Percentiles rank a stretch among this genome's conserved stretches.
Conservation (phyloP, 495 filamentous ascomycete genomes). For the Aspergillus taichungensis region DNA sequence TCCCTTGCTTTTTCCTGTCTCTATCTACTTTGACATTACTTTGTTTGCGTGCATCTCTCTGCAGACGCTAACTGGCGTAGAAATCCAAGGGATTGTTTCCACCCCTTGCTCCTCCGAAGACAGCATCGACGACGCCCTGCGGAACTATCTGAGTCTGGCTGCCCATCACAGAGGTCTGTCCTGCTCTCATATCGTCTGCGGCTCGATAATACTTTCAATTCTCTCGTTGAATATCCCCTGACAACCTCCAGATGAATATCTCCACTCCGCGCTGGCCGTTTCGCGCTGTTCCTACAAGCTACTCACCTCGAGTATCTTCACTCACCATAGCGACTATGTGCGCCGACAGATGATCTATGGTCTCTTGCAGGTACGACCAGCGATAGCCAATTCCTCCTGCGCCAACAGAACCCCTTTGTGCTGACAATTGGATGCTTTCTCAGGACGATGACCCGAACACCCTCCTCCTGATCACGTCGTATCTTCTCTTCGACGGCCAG, state of each 20-base stretch:
- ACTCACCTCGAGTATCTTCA: constrained; percentile 65
- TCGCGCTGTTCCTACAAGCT: constrained; percentile 77
- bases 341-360: constrained; percentile 89
- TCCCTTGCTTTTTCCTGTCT: background rate
- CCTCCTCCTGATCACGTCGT: constrained; percentile 72
- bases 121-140: constrained; percentile 76
- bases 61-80: constrained; percentile 32
- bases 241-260: constrained; percentile 54
- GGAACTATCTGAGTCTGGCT: constrained; percentile 72
- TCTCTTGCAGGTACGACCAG: constrained; percentile 60
- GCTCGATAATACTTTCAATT: background rate
- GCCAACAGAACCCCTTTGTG: background rate
- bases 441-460: constrained; percentile 71
- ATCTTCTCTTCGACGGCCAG: constrained; percentile 86
- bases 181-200: background rate
- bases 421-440: background rate
- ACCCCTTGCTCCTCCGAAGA: constrained; percentile 64
- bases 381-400: no score
- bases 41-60: background rate
- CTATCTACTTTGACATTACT: background rate
- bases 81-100: constrained; percentile 72
- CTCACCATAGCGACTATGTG: constrained; percentile 70
- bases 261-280: constrained; percentile 77
- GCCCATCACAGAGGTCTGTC: constrained; percentile 59
- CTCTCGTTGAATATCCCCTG: background rate